Percentiles rank a stretch among this genome's conserved stretches.
These are phyloP conservation scores for Trypanosoma boissoni DNA, from an alignment of 208 protist genomes.

Conservation along the genomic window DNA sequence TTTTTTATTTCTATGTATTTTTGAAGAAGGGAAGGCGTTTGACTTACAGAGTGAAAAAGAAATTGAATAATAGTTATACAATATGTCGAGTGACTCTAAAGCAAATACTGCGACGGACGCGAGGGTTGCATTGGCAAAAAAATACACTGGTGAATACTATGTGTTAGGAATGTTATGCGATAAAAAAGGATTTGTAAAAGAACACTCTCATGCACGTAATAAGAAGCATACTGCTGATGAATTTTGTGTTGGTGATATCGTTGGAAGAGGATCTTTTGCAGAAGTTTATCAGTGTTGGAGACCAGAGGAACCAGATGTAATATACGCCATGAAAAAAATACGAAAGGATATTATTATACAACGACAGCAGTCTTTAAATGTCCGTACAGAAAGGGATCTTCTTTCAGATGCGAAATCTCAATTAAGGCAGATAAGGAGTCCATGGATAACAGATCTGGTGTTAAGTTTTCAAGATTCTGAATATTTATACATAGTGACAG, in stretches of 20 bases:
- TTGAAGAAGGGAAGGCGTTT: not conserved
- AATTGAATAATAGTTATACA: not conserved
- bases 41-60: constrained; percentile 10
- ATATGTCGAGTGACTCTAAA: constrained; percentile 19
- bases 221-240: constrained; percentile 53
- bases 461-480: constrained; percentile 88
- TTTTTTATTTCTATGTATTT: constrained; percentile 4
- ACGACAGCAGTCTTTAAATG: constrained; percentile 82
- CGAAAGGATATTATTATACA: constrained; percentile 89
- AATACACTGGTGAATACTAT: constrained; percentile 41
- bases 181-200: constrained; percentile 28
- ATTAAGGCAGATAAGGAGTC: constrained; percentile 18
- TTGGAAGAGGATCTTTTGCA: constrained; percentile 93
- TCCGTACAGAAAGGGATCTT: constrained; percentile 83
- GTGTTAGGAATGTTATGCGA: constrained; percentile 26
- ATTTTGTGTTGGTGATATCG: constrained; percentile 85
- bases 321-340: constrained; percentile 92
- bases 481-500: constrained; percentile 94
- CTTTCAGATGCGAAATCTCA: constrained; percentile 37
- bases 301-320: constrained; percentile 58
- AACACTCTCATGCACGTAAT: constrained; percentile 57
- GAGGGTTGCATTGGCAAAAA: constrained; percentile 31
- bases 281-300: constrained; percentile 72
- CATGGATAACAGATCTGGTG: constrained; percentile 86
- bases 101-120: constrained; percentile 25